A percentile compares a stretch with the other conserved stretches of the same genome.
phyloP scores from a whole-genome alignment of 352 stramenopile species.

The Phytophthora cryptogea region DNA sequence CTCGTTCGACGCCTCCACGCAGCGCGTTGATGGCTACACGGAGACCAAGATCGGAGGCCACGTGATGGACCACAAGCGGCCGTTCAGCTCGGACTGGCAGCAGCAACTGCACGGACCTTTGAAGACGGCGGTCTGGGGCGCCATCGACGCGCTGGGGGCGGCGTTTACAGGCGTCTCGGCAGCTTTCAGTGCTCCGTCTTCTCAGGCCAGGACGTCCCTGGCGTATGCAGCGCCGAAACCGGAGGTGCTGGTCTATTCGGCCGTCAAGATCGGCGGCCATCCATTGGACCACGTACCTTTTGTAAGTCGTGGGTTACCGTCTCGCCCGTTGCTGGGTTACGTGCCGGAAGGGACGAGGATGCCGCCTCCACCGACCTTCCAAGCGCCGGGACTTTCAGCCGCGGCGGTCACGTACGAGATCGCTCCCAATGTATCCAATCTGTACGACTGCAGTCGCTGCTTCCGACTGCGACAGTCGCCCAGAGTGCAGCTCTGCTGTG shows the following conservation, averaged over 20 bases:
- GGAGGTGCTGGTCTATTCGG: constrained; percentile 55
- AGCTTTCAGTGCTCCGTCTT: constrained; percentile 3
- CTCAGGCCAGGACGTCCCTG: constrained; percentile 39
- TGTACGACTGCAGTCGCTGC: constrained; percentile 72
- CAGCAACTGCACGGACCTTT: constrained; percentile 33
- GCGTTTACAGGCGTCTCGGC: constrained; percentile 15
- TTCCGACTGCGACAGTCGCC: constrained; percentile 53
- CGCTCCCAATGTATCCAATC: constrained; percentile 37
- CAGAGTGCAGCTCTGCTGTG: constrained; percentile 68
- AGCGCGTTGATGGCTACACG: constrained; percentile 34
- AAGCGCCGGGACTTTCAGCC: constrained; percentile 14
- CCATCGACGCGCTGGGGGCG: constrained; percentile 20
- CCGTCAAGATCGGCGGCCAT: constrained; percentile 81
- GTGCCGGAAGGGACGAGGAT: constrained; percentile 10
- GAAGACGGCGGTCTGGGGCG: constrained; percentile 33
- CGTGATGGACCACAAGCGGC: constrained; percentile 57
- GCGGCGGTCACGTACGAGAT: constrained; percentile 36
- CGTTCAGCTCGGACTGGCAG: constrained; percentile 37
- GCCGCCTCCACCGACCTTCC: constrained; percentile 13
- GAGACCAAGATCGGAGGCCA: constrained; percentile 85
- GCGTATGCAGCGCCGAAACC: constrained; percentile 44
- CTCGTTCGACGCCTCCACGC: constrained; percentile 42
- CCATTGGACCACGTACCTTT: constrained; percentile 79
- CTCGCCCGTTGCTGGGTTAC: constrained; percentile 60
- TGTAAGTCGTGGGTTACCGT: constrained; percentile 59